These are phyloP conservation scores for Raphanus hybrid DNA, from an alignment of 441 rosid species.

Conservation along the genomic window DNA sequence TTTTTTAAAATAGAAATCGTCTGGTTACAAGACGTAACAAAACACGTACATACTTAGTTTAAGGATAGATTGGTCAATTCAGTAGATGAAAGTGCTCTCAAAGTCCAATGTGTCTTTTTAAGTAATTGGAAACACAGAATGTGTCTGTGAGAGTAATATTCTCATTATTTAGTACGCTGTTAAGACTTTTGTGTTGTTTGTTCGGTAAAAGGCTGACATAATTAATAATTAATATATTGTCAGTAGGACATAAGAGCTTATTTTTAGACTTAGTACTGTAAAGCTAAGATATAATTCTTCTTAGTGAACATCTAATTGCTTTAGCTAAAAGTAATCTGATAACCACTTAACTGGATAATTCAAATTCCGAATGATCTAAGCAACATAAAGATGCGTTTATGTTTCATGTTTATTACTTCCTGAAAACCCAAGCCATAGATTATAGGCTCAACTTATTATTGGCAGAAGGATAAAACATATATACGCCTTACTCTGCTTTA, in stretches of 20 bases:
- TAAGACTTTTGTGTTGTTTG: neutral
- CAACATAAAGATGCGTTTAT: slow-evolving; percentile 1
- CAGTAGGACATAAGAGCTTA: neutral
- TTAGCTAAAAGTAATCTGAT: neutral
- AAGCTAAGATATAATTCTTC: neutral
- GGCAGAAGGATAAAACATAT: too few species aligned
- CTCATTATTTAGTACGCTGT: neutral
- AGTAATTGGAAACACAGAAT: too few species aligned
- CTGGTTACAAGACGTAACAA: too few species aligned
- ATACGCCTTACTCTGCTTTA: slow-evolving; percentile 9
- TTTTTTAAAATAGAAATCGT: too few species aligned
- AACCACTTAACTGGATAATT: neutral
- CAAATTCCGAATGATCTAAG: neutral
- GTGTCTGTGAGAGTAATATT: too few species aligned
- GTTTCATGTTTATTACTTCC: neutral
- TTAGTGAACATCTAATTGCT: neutral
- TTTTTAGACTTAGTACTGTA: neutral
- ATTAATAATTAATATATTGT: neutral
- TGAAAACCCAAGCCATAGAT: neutral
- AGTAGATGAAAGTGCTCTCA: too few species aligned
- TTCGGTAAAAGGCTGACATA: neutral
- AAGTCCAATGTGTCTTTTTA: too few species aligned
- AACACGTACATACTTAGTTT: too few species aligned
- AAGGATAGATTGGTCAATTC: too few species aligned
- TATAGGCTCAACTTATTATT: too few species aligned